Evolutionary conservation across 306 rosid genomes (phyloP).

Genomic region (Quercus wislizeni): DNA sequence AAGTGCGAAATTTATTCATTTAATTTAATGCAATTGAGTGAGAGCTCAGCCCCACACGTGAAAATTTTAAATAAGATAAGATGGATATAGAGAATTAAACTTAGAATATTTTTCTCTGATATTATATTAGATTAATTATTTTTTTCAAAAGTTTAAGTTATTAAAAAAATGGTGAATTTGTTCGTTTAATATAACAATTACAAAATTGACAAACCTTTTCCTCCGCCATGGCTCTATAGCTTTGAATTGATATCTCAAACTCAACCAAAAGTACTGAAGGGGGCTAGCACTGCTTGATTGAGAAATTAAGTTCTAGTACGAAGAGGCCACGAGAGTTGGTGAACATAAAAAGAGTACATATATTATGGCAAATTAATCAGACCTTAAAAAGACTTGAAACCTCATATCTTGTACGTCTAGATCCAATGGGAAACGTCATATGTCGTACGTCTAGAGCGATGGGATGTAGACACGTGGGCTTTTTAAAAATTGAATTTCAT

Average conservation of each 20-base stretch:
- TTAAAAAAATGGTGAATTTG: no score
- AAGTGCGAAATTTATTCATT: background rate
- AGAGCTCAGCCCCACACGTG: no score
- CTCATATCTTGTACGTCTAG: no score
- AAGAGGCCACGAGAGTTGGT: background rate
- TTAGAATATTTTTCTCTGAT: no score
- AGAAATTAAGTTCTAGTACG: background rate
- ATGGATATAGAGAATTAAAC: background rate
- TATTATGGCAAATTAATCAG: no score
- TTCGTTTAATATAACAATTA: background rate
- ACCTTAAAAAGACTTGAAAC: background rate
- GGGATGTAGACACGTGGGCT: constrained; percentile 11
- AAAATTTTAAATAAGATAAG: no score
- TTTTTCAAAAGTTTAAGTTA: no score
- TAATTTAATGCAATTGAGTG: no score
- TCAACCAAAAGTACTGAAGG: constrained; percentile 9
- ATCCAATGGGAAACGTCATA: background rate
- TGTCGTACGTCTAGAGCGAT: background rate
- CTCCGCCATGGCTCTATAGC: constrained; percentile 15
- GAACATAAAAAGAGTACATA: no score
- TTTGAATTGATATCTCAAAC: constrained; percentile 17
- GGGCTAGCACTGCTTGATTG: background rate
- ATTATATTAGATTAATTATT: no score
- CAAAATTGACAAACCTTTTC: constrained; percentile 37
- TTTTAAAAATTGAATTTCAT: background rate